Conservation (phyloP, 2,329 filamentous ascomycete genomes). For the Cytospora chrysosperma region DNA sequence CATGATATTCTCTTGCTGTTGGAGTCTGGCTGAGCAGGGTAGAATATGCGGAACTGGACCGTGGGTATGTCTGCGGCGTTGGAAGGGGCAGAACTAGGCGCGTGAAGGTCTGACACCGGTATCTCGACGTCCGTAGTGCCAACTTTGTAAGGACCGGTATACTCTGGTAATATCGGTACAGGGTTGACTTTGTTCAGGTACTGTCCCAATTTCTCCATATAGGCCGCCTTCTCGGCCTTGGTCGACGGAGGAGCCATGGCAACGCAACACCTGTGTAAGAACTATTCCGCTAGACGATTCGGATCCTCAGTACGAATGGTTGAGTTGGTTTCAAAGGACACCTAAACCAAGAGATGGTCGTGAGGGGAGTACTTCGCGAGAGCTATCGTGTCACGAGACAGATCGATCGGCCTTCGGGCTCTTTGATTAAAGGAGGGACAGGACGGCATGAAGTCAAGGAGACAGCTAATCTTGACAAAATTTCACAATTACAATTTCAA, state of each 20-base stretch:
- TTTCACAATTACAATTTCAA: not conserved
- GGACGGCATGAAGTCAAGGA: not conserved
- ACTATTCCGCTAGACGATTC: not conserved
- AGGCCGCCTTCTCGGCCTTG: conserved; percentile 18
- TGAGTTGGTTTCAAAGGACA: not conserved
- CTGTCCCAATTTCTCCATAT: conserved; percentile 40
- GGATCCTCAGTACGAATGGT: not conserved
- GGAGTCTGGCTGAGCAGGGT: conserved; percentile 61
- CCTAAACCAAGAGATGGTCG: not conserved
- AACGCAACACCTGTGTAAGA: not conserved
- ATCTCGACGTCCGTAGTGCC: conserved; percentile 81
- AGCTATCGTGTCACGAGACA: not conserved
- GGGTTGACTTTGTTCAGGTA: conserved; percentile 61
- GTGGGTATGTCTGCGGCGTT: conserved; percentile 63
- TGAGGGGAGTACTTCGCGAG: not conserved
- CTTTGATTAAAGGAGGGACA: not conserved
- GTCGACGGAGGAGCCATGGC: conserved; percentile 17
- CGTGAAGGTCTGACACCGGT: conserved; percentile 59
- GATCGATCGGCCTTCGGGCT: not conserved
- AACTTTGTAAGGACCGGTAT: conserved; percentile 75
- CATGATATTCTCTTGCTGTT: conserved; percentile 65
- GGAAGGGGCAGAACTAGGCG: conserved; percentile 53
- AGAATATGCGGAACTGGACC: conserved; percentile 79
- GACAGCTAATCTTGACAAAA: not conserved
- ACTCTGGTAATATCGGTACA: conserved; percentile 70